Evolutionary conservation across 1,284 basidiomycete species (phyloP), one percentile per base, ranked within the genome.

Genomic region (Cutaneotrichosporon cavernicola): DNA sequence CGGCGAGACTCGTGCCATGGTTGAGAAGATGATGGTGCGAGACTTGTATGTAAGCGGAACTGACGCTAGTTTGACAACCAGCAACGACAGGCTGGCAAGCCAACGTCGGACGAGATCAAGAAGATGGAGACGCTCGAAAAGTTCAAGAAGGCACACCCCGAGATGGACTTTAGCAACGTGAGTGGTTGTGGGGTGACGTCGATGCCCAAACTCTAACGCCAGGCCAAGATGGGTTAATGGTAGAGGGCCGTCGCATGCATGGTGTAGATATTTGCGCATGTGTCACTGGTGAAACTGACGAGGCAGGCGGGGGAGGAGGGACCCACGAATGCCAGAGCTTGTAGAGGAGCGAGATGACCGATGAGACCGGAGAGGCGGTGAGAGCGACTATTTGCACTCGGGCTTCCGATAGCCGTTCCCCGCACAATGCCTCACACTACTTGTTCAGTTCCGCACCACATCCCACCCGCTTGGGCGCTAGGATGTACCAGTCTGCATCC

Each of bases 11-110:
- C 91, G 96, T 71, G 92, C 91, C 0, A 92, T 99, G 91, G 97
- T 99, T 0, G 97, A 99, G 82, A 99, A 99, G 84, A 99, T 99
- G 97, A 99, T 99, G 96, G 95, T 94, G 81, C 72, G 89, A 76
- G 40, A 18, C 30, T 31, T n/a, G 26, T 13, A 8, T n/a, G 26
- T 13, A 8, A 14, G 16, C 21, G 2, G 26, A 3, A 51, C 65
- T 63, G 22, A 66, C 62, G 18, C 16, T 74, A 96, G 93, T 97
- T 94, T 73, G 97, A 99, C 80, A 97, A 98, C 74, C 91, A 94
- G 75, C 96, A 98, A 81, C 97, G 93, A 85, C 90, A 95, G 89
- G 87, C 97, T 86, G 95, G 95, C 67, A 92, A 92, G 75, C 96
- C 92, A 8, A 93, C 90, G 2, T 94, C 91, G 0, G 93, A 94